Conservation (phyloP, 768 basidiomycete species). For the Auriscalpium vulgare region DNA sequence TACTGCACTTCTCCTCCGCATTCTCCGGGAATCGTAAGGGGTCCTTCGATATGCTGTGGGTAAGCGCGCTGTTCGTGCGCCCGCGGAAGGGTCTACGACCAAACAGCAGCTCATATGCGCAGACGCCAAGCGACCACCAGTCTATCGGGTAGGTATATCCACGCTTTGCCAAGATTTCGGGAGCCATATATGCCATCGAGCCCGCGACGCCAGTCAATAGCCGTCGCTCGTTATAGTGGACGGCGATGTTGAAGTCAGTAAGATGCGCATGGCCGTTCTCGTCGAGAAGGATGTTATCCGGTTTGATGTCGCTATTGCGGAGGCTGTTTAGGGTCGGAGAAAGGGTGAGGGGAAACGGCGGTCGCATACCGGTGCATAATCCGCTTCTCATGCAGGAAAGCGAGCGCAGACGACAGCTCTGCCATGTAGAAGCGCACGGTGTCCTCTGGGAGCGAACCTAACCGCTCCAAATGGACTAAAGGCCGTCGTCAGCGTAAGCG, state of each 20-base stretch:
- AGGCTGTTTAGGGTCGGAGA: background rate
- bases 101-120: slow-evolving; percentile 87
- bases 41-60: slow-evolving; percentile 88
- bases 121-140: slow-evolving; percentile 96
- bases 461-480: slow-evolving; percentile 80
- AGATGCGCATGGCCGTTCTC: slow-evolving; percentile 93
- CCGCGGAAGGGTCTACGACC: slow-evolving; percentile 91
- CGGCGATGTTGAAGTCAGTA: slow-evolving; percentile 98
- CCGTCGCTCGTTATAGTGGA: slow-evolving; percentile 86
- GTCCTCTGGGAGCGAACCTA: slow-evolving; percentile 68
- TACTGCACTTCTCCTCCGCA: slow-evolving; percentile 70
- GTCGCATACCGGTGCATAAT: slow-evolving; percentile 88
- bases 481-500: slow-evolving; percentile 4
- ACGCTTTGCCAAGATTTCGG: slow-evolving; percentile 84
- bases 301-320: slow-evolving; percentile 77
- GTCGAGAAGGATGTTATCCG: slow-evolving; percentile 95
- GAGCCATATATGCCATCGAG: slow-evolving; percentile 99
- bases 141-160: slow-evolving; percentile 94
- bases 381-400: slow-evolving; percentile 84
- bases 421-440: slow-evolving; percentile 85
- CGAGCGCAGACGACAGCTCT: slow-evolving; percentile 79
- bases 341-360: background rate
- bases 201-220: slow-evolving; percentile 88
- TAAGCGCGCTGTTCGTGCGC: slow-evolving; percentile 86
- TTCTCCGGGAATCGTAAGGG: slow-evolving; percentile 86